phyloP scores from a whole-genome alignment of 2,329 filamentous ascomycete species.

The Ophidiomyces ophidiicola region DNA sequence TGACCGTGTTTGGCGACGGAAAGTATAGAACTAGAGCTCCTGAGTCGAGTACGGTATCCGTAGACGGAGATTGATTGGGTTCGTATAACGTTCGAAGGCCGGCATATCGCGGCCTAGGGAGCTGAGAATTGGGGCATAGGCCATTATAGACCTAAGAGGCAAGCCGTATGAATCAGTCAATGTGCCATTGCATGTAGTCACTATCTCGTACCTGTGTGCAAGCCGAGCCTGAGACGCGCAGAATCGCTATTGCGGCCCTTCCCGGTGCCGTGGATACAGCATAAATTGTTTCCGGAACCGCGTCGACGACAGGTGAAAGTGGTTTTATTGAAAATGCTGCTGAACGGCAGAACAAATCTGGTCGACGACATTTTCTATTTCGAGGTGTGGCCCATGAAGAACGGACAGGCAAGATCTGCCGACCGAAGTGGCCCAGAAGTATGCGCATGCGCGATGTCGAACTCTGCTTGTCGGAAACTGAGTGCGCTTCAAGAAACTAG shows the following conservation, averaged over 20 bases:
- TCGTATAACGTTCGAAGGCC: constrained; percentile 62
- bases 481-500: too few species aligned
- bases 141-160: constrained; percentile 47
- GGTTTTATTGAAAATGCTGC: too few species aligned
- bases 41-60: constrained; percentile 52
- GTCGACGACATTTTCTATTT: too few species aligned
- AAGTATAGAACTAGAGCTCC: constrained; percentile 74
- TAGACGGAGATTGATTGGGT: constrained; percentile 32
- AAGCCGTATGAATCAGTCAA: background rate
- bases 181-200: background rate
- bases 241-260: constrained; percentile 77
- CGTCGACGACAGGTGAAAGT: too few species aligned
- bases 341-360: too few species aligned
- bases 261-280: constrained; percentile 80
- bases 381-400: too few species aligned
- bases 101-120: constrained; percentile 52
- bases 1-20: constrained; percentile 66
- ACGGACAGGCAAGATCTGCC: too few species aligned
- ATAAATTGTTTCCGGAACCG: constrained; percentile 57
- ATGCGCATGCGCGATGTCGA: too few species aligned
- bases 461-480: too few species aligned
- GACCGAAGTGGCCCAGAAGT: too few species aligned
- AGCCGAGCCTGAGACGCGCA: constrained; percentile 71
- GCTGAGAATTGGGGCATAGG: constrained; percentile 45
- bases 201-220: constrained; percentile 48